phyloP scores from a whole-genome alignment of 345 rosid genomes.

The Melastoma malabathricum region DNA sequence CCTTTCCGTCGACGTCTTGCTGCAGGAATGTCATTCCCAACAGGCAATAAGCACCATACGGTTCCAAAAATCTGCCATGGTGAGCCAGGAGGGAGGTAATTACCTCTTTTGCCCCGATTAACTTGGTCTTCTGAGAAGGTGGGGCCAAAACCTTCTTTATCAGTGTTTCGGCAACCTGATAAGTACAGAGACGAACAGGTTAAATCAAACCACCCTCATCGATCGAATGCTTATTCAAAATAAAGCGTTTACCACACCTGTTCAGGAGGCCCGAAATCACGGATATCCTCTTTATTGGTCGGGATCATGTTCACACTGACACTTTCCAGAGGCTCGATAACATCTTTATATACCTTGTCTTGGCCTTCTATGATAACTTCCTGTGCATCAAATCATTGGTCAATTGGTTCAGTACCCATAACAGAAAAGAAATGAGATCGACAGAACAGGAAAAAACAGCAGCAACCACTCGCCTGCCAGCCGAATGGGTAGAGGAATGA shows the following conservation, averaged over 20 bases:
- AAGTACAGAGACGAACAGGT: neutral
- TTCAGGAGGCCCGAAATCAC: slow-evolving; percentile 78
- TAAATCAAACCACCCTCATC: neutral
- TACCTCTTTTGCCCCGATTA: slow-evolving; percentile 65
- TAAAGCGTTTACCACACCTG: slow-evolving; percentile 29
- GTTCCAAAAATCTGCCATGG: too few relatives aligned
- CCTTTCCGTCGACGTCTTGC: slow-evolving; percentile 71
- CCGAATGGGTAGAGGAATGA: slow-evolving; percentile 80
- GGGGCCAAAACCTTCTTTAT: slow-evolving; percentile 73
- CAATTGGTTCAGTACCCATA: neutral
- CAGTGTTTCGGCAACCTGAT: slow-evolving; percentile 73
- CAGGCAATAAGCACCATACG: too few relatives aligned
- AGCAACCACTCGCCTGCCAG: slow-evolving; percentile 55
- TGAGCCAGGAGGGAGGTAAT: neutral
- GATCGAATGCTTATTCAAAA: neutral
- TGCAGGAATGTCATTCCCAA: slow-evolving; percentile 11
- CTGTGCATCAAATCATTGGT: slow-evolving; percentile 15
- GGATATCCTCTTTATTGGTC: slow-evolving; percentile 56
- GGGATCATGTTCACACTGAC: slow-evolving; percentile 58
- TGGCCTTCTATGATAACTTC: slow-evolving; percentile 79
- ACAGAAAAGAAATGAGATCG: neutral
- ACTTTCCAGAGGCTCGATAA: slow-evolving; percentile 87
- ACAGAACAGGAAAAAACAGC: neutral
- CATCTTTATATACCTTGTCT: slow-evolving; percentile 90
- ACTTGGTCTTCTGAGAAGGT: slow-evolving; percentile 66